Base-by-base conservation (phyloP, 352 stramenopile species). In the Halophytophthora batemanensis region DNA sequence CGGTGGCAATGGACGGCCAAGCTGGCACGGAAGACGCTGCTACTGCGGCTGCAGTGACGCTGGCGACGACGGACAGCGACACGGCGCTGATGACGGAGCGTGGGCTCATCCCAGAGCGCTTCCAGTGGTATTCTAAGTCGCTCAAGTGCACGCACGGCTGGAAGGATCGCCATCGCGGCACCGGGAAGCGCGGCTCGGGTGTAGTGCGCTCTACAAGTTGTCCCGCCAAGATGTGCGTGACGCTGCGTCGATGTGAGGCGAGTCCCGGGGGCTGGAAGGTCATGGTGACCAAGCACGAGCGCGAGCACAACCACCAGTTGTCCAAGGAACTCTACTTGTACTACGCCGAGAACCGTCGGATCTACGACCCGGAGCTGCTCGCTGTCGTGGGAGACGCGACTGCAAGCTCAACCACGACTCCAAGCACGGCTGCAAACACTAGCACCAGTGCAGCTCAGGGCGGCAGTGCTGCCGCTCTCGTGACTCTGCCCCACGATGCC, bases 41-140 rank as follows among this genome's bases (percentile, higher is more conserved):
- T 14, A 31, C 40, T 2, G n/a, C 37, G 8, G 35, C 36, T 10
- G 19, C 34, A 19, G 40, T 60, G 11, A 19, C 34, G 5, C 36
- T 45, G 33, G 23, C 41, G 0, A 45, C 14, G 14, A 54, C 52
- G 15, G 41, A 49, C 2, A 25, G 51, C 0, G 29, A n/a, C n/a
- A n/a, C n/a, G n/a, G n/a, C n/a, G n/a, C n/a, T n/a, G n/a, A n/a
- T n/a, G n/a, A n/a, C 48, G 23, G 61, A 75, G 17, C 70, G 64
- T 18, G 70, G 63, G 45, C 52, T 88, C 52, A 87, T 91, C 36
- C 80, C 80, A 0, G 66, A 82, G 49, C 66, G 59, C 28, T 83
- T 68, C 52, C 69, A 74, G 41, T 91, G 80, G 80, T 91, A 91
- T 47, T 91, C 80, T 39, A 91, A 91, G 66, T 87, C 80, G 28